These are phyloP conservation scores for Globisporangium alternatum DNA, from an alignment of 352 stramenopile species.

Conservation along the genomic window DNA sequence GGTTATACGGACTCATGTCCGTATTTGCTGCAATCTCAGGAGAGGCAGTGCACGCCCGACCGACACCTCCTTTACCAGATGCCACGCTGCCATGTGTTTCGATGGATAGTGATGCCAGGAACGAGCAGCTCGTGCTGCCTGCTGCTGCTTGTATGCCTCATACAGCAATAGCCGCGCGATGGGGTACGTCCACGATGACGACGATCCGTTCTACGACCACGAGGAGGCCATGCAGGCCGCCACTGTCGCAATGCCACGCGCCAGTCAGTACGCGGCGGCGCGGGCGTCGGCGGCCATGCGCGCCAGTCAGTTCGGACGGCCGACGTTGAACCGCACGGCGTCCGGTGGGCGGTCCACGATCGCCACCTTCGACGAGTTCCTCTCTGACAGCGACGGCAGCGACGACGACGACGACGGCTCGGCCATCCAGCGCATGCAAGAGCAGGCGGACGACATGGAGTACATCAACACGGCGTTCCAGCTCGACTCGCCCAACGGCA, in stretches of 20 bases:
- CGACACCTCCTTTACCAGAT: not conserved
- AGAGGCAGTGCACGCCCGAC: not conserved
- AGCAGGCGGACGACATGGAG: conserved; percentile 45
- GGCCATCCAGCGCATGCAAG: conserved; percentile 39
- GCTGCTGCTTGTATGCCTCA: not conserved
- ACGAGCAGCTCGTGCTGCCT: not conserved
- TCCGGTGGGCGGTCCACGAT: conserved; percentile 18
- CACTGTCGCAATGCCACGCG: not conserved
- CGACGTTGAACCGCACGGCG: conserved; percentile 18
- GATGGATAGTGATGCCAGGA: no score
- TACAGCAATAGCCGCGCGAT: not conserved
- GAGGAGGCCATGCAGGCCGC: conserved; percentile 3
- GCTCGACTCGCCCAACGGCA: conserved; percentile 19
- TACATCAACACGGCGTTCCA: conserved; percentile 36
- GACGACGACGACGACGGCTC: conserved; percentile 29
- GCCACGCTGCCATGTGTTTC: no score
- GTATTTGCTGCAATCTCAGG: not conserved
- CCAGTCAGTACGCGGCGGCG: not conserved
- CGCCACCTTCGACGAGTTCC: conserved; percentile 37
- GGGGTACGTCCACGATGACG: conserved; percentile 10
- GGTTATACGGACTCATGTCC: not conserved
- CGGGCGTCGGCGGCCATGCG: not conserved
- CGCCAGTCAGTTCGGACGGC: not conserved
- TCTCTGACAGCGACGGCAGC: conserved; percentile 34
- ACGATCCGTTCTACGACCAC: conserved; percentile 19